Evolutionary conservation across 208 protist species (phyloP), one percentile per base, ranked within the genome.

Genomic region (Acanthamoeba castellanii): DNA sequence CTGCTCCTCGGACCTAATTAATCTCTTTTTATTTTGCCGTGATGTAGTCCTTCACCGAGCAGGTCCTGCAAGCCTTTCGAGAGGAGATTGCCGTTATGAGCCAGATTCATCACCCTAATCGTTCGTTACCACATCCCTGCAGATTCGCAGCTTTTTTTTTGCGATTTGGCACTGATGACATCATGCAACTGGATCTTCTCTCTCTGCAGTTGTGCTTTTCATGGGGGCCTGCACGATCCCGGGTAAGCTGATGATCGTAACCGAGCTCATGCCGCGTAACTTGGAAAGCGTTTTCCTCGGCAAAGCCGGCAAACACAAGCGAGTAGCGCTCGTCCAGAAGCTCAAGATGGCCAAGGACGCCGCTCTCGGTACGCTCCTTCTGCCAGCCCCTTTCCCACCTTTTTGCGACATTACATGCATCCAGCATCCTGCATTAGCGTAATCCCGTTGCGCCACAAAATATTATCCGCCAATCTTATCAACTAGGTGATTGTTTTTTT

Each of bases 241-340:
- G 6, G 89, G 89, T 25, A 76, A 82, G 47, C 66, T 94, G 16
- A 94, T 94, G 89, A 94, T 94, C 42, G 89, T 94, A 13, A 94
- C 89, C 27, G 89, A 94, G 50, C 68, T 94, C 3, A 76, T 94
- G 68, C 50, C 89, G 11, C 42, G 55, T 6, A 82, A 82, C 27
- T 57, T 82, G 18, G 89, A 82, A 32, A 57, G 55, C n/a, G 47
- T 82, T 22, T 66, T 94, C 30, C 70, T 94, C 25, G 55, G 30
- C 30, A 92, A 92, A 20, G 30, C 20, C 22, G 25, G 20, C 45
- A 9, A 55, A 18, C 13, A 72, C 22, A 82, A 70, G 37, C 50
- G 50, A 16, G 32, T 82, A 8, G 52, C 70, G 5, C 55, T 94
- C 20, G 50, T 59, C 3, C 84, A 72, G 37, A 64, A 72, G 22